Conservation (phyloP, 2,329 filamentous ascomycete genomes). For the Talaromyces sp. region DNA sequence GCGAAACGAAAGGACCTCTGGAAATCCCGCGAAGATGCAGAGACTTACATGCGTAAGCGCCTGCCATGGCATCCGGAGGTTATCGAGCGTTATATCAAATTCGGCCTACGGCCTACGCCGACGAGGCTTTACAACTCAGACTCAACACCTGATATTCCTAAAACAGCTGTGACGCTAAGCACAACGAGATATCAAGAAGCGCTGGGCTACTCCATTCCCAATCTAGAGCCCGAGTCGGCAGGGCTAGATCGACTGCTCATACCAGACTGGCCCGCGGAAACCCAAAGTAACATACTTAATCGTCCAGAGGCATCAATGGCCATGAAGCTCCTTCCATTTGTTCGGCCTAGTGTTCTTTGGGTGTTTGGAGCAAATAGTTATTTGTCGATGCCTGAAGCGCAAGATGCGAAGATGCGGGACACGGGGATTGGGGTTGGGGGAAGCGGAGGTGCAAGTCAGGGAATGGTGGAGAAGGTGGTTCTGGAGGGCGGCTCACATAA, state of each 20-base stretch:
- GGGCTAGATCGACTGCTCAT: constrained; percentile 13
- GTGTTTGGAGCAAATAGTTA: constrained; percentile 22
- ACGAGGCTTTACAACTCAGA: constrained; percentile 14
- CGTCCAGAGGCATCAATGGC: constrained; percentile 17
- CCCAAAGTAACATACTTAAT: constrained; percentile 7
- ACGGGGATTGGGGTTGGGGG: constrained; percentile 27
- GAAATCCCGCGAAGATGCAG: constrained; percentile 7
- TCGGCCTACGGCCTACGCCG: constrained; percentile 14
- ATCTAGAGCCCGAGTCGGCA: not conserved
- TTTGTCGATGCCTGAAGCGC: constrained; percentile 12
- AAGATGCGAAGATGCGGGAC: constrained; percentile 18
- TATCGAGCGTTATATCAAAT: constrained; percentile 5
- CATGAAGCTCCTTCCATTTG: constrained; percentile 20
- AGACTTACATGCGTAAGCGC: constrained; percentile 4
- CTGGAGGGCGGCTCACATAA: constrained; percentile 13
- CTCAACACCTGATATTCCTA: constrained; percentile 1
- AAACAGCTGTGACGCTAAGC: constrained; percentile 17
- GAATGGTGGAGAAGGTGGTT: constrained; percentile 21
- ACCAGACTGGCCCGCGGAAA: constrained; percentile 15
- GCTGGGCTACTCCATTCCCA: constrained; percentile 4
- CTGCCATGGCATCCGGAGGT: constrained; percentile 17
- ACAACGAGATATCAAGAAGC: constrained; percentile 20
- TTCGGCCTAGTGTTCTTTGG: constrained; percentile 29
- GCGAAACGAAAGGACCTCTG: constrained; percentile 7
- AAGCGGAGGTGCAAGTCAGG: constrained; percentile 21